These are phyloP conservation scores for Pythium brachiatum DNA, from an alignment of 352 stramenopile species.

Conservation along the genomic window DNA sequence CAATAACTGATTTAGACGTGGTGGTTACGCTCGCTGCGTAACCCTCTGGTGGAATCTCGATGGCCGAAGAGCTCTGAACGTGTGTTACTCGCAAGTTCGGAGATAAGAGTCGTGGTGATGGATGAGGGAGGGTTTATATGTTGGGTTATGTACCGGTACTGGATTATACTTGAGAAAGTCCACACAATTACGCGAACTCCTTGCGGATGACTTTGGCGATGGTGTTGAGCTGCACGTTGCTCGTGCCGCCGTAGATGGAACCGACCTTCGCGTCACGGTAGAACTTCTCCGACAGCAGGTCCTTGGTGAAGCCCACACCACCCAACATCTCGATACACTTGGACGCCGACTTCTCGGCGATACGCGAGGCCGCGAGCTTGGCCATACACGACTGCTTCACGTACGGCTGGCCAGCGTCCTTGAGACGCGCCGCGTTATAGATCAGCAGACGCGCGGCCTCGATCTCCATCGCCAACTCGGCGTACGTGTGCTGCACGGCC, in stretches of 20 bases:
- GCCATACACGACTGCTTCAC: slow-evolving; percentile 97
- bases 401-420: slow-evolving; percentile 93
- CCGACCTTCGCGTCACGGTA: slow-evolving; percentile 97
- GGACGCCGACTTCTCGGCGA: slow-evolving; percentile 94
- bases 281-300: slow-evolving; percentile 95
- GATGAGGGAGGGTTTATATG: neutral
- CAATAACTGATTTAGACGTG: too few relatives aligned
- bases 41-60: too few relatives aligned
- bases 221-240: slow-evolving; percentile 96
- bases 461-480: slow-evolving; percentile 94
- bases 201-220: slow-evolving; percentile 85
- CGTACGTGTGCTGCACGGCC: slow-evolving; percentile 97
- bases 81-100: too few relatives aligned
- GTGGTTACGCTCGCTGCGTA: too few relatives aligned
- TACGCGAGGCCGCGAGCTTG: slow-evolving; percentile 93
- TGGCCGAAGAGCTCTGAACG: too few relatives aligned
- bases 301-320: slow-evolving; percentile 95
- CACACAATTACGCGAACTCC: neutral
- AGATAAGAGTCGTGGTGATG: slow-evolving; percentile 24
- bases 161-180: neutral
- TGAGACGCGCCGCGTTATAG: slow-evolving; percentile 94
- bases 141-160: slow-evolving; percentile 2
- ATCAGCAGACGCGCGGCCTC: slow-evolving; percentile 90
- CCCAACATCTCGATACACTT: slow-evolving; percentile 96
- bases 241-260: slow-evolving; percentile 97